phyloP scores from a whole-genome alignment of 2,329 filamentous ascomycete genomes.

The Fusarium musae region DNA sequence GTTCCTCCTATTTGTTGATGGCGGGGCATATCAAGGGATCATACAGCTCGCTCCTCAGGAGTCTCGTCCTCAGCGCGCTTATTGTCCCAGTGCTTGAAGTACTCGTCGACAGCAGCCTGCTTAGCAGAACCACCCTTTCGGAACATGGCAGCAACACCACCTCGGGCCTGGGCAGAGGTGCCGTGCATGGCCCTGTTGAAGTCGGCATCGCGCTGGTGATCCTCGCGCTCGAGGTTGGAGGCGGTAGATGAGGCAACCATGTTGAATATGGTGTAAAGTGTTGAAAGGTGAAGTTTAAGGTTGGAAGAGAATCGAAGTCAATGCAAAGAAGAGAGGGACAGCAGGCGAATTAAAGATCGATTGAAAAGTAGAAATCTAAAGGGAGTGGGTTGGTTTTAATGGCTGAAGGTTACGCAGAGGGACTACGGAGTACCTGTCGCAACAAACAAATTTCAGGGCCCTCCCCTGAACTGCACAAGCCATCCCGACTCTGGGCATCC shows the following conservation, averaged over 20 bases:
- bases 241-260: constrained; percentile 56
- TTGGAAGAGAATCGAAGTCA: constrained; percentile 1
- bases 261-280: constrained; percentile 48
- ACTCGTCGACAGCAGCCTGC: constrained; percentile 85
- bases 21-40: constrained; percentile 44
- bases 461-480: constrained; percentile 44
- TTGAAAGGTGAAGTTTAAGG: constrained; percentile 19
- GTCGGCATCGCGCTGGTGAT: constrained; percentile 85
- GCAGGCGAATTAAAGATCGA: constrained; percentile 21
- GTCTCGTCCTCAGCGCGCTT: constrained; percentile 84
- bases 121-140: constrained; percentile 81
- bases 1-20: constrained; percentile 32
- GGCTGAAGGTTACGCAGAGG: constrained; percentile 32
- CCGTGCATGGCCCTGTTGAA: constrained; percentile 93
- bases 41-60: constrained; percentile 79
- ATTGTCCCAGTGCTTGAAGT: constrained; percentile 97
- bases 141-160: constrained; percentile 85
- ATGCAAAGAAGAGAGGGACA: constrained; percentile 9
- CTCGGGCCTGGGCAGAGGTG: constrained; percentile 72
- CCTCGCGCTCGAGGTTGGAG: constrained; percentile 77
- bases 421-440: constrained; percentile 36
- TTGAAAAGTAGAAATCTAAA: constrained; percentile 27
- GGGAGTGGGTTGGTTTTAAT: constrained; percentile 42
- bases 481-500: constrained; percentile 34
- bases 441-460: constrained; percentile 48